These are phyloP conservation scores for Jackrogersella multiformis DNA, from an alignment of 495 filamentous ascomycete genomes.

Conservation along the genomic window DNA sequence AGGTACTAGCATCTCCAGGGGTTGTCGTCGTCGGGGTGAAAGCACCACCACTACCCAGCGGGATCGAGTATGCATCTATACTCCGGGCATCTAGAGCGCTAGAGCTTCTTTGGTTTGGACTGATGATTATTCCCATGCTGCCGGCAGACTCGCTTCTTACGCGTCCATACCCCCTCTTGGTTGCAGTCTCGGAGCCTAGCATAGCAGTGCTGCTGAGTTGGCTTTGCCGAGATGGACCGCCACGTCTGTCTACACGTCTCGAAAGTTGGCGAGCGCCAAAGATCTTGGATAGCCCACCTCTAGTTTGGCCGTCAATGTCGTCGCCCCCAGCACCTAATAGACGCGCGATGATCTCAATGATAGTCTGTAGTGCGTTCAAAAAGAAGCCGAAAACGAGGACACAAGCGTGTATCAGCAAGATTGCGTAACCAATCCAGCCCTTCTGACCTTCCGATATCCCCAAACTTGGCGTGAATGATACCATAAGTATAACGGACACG, in stretches of 20 bases:
- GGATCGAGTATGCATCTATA: conserved; percentile 51
- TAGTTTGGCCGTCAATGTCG: conserved; percentile 72
- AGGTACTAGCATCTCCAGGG: conserved; percentile 70
- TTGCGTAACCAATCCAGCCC: conserved; percentile 95
- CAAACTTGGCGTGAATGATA: conserved; percentile 86
- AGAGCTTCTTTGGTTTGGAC: conserved; percentile 51
- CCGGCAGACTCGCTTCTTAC: conserved; percentile 81
- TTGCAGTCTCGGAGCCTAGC: conserved; percentile 69
- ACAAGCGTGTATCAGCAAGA: conserved; percentile 84
- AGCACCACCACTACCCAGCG: conserved; percentile 57
- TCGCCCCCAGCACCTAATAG: conserved; percentile 82
- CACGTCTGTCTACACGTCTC: conserved; percentile 71
- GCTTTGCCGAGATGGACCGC: conserved; percentile 71
- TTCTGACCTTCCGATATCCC: conserved; percentile 78
- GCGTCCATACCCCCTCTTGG: conserved; percentile 75
- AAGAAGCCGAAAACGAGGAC: conserved; percentile 95
- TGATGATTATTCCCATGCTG: conserved; percentile 78
- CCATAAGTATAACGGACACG: conserved; percentile 79
- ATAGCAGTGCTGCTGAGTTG: conserved; percentile 84
- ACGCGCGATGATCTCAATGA: conserved; percentile 85
- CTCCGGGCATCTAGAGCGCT: conserved; percentile 56
- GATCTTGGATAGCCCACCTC: conserved; percentile 89
- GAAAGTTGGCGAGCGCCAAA: conserved; percentile 94
- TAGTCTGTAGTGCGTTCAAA: conserved; percentile 87
- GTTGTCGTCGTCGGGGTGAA: conserved; percentile 78